phyloP scores from a whole-genome alignment of 2,329 filamentous ascomycete genomes.

The Teratosphaeriaceae sp. region DNA sequence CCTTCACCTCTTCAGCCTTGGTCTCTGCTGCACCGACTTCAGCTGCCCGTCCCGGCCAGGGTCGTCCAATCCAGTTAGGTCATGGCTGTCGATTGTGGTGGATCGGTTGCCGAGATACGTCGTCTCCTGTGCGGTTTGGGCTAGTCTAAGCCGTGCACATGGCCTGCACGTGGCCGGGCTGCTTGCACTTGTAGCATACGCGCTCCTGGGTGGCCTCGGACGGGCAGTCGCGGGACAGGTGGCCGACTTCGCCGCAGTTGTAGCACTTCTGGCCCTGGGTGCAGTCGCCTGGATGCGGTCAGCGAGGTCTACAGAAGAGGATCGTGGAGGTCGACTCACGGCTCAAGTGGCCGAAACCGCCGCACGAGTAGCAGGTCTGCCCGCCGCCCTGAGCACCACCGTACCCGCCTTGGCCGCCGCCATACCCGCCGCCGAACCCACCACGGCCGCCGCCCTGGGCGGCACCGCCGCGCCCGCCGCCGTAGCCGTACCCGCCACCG shows the following conservation, averaged over 20 bases:
- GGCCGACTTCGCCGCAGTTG: constrained; percentile 93
- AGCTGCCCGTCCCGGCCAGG: constrained; percentile 21
- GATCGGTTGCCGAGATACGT: constrained; percentile 14
- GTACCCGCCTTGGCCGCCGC: constrained; percentile 39
- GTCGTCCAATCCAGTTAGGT: constrained; percentile 26
- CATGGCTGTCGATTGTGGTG: constrained; percentile 22
- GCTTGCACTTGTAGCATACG: constrained; percentile 92
- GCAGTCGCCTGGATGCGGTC: constrained; percentile 61
- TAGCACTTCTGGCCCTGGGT: constrained; percentile 99
- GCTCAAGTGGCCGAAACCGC: constrained; percentile 82
- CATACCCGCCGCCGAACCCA: constrained; percentile 39
- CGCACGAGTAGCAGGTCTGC: constrained; percentile 98
- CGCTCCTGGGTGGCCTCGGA: constrained; percentile 87
- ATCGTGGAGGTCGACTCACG: constrained; percentile 92
- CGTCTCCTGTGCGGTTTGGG: constrained; percentile 14
- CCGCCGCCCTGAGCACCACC: constrained; percentile 40
- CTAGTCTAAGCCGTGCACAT: constrained; percentile 73
- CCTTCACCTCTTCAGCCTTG: constrained; percentile 1
- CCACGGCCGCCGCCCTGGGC: constrained; percentile 41
- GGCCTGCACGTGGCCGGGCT: constrained; percentile 85
- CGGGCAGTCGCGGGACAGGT: constrained; percentile 92
- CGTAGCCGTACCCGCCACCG: constrained; percentile 44
- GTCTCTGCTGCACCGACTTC: constrained; percentile 13
- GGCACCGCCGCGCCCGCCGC: constrained; percentile 37
- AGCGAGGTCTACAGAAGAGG: too few species aligned